Evolutionary conservation across 305 asterid species (phyloP).

Genomic region (Rubia peregrina): DNA sequence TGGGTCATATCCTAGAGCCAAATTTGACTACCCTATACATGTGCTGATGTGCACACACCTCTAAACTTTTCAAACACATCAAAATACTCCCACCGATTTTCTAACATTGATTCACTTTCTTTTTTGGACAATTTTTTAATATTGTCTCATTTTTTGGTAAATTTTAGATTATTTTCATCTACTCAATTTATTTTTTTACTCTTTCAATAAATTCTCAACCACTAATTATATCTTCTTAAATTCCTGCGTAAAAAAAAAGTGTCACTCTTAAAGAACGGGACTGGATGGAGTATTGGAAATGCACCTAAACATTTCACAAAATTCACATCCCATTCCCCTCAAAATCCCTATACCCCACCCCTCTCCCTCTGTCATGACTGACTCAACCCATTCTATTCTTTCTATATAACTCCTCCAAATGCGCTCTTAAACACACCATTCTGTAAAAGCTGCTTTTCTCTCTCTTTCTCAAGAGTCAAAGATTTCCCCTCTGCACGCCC

Average conservation of each 20-base stretch:
- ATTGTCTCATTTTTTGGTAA: too few species aligned
- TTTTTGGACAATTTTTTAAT: too few species aligned
- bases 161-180: too few species aligned
- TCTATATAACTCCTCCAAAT: conserved; percentile 38
- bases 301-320: not conserved
- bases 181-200: too few species aligned
- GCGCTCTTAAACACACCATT: conserved; percentile 25
- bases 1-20: too few species aligned
- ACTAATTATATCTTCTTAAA: too few species aligned
- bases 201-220: too few species aligned
- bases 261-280: too few species aligned
- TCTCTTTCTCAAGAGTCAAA: conserved; percentile 16
- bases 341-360: conserved; percentile 16
- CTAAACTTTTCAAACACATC: not conserved
- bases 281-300: too few species aligned
- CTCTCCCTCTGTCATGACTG: conserved; percentile 24
- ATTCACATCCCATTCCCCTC: not conserved
- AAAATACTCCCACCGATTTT: not conserved
- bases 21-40: not conserved
- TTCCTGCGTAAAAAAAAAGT: too few species aligned
- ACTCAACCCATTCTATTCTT: conserved; percentile 22
- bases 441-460: conserved; percentile 23
- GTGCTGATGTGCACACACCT: not conserved
- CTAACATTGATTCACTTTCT: too few species aligned
- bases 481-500: conserved; percentile 18